Percentiles rank a stretch among this genome's conserved stretches.
Evolutionary conservation across 441 rosid genomes (phyloP).

Genomic region (Bocquillonia castaneifolia): DNA sequence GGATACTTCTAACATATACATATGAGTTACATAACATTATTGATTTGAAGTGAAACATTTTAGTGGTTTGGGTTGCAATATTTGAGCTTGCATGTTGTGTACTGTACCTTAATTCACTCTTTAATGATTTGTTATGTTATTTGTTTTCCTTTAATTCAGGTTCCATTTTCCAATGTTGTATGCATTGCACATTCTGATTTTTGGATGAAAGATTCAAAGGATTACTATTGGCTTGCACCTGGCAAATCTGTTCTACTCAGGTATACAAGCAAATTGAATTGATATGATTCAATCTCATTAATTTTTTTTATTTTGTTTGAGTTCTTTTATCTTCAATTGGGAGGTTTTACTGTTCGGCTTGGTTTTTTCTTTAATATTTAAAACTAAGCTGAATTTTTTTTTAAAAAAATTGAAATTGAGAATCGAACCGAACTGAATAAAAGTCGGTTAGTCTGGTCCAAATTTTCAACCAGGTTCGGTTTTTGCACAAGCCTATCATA

Average conservation of each 20-base stretch:
- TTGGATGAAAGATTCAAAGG: constrained; percentile 87
- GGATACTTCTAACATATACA: neutral
- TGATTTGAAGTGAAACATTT: neutral
- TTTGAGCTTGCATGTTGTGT: neutral
- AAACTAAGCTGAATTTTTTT: no score
- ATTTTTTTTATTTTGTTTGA: no score
- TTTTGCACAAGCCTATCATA: no score
- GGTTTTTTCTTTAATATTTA: no score
- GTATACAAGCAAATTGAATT: constrained; percentile 28
- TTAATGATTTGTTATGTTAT: neutral
- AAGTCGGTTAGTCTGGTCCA: no score
- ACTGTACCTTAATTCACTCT: neutral
- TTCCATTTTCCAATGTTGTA: constrained; percentile 71
- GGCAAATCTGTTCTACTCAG: constrained; percentile 85
- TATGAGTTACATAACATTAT: neutral
- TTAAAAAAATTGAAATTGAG: no score
- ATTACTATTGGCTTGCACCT: constrained; percentile 89
- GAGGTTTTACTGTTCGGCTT: no score
- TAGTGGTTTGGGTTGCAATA: neutral
- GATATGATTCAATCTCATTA: neutral
- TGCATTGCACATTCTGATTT: constrained; percentile 85
- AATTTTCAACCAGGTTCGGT: no score
- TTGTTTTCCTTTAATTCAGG: constrained; percentile 35
- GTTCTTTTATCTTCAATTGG: no score
- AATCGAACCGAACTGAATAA: no score